Evolutionary conservation across 2,329 filamentous ascomycete genomes (phyloP), one percentile per base, ranked within the genome.

Genomic region (Teratosphaeria gauchensis): DNA sequence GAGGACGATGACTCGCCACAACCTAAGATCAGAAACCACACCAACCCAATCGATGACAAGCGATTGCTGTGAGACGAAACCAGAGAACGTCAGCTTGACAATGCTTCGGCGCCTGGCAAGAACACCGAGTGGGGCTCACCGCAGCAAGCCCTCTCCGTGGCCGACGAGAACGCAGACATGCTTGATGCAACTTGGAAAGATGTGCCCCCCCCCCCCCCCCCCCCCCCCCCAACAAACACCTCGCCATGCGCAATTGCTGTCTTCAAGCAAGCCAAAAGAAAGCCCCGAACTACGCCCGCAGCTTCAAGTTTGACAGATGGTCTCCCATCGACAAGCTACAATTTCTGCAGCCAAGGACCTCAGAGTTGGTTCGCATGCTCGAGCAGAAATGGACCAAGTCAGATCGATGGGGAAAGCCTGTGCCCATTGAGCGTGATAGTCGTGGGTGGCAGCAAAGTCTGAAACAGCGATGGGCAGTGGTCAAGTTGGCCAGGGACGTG

Each of bases 401-500:
- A 6, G 64, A 68, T 51, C 42, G 56, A 11, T 55, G 35, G 31
- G 63, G 65, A 24, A 61, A 64, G 24, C 55, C 62, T 3, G 55
- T 58, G 6, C 54, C 33, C 54, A 28, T 52, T 28, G 48, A 64
- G n/a, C 61, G 67, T 7, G 58, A 65, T 42, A 52, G 48, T 2
- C 56, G 55, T 16, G 51, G 55, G 6, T 72, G 69, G 69, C 55
- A 66, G 53, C 54, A 58, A 46, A 70, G 66, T 55, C 51, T 72
- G 31, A 55, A 58, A 9, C 54, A 61, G 24, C 58, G 63, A 32
- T 72, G 68, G 62, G 71, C 69, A 3, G 71, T 72, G 31, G 58
- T 71, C 28, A 67, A 69, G 63, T 66, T 72, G 58, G 64, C 61
- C 56, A 56, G 62, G 55, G 65, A 69, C 58, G 66, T 68, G 48